A percentile compares a stretch with the other conserved stretches of the same genome.
These are phyloP conservation scores for Serpula lacrymans DNA, from an alignment of 768 basidiomycete genomes.

Conservation along the genomic window DNA sequence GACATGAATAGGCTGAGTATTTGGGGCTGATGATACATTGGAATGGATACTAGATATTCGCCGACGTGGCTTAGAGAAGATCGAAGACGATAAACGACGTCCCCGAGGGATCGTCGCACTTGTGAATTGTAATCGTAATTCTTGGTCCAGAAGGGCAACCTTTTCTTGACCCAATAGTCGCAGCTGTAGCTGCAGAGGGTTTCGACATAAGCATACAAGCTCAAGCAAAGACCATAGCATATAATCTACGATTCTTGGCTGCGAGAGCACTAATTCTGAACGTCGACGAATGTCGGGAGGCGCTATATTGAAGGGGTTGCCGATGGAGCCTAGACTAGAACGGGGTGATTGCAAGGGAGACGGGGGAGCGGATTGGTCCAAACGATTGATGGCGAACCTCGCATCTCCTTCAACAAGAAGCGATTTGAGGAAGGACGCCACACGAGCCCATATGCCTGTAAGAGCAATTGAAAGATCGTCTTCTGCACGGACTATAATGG, in stretches of 20 bases:
- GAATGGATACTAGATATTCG: constrained; percentile 34
- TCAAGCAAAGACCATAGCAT: constrained; percentile 71
- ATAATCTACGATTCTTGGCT: constrained; percentile 67
- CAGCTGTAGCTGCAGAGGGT: constrained; percentile 62
- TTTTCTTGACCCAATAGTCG: constrained; percentile 66
- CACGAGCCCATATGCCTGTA: constrained; percentile 60
- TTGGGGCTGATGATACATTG: constrained; percentile 40
- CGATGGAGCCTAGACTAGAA: constrained; percentile 29
- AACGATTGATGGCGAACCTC: constrained; percentile 47
- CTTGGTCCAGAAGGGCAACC: constrained; percentile 48
- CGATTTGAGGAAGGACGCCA: constrained; percentile 50
- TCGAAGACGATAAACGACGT: constrained; percentile 46
- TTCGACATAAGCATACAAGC: constrained; percentile 58
- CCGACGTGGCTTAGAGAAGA: constrained; percentile 56
- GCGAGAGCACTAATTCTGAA: constrained; percentile 17
- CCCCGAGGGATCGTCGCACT: constrained; percentile 24
- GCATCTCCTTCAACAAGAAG: constrained; percentile 59
- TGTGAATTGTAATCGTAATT: constrained; percentile 36
- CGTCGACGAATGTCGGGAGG: constrained; percentile 5
- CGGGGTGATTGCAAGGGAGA: constrained; percentile 55
- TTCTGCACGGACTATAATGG: constrained; percentile 60
- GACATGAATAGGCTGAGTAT: constrained; percentile 39
- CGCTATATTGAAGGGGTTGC: constrained; percentile 7
- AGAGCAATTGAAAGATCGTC: constrained; percentile 52
- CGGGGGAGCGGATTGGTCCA: constrained; percentile 42